These are phyloP conservation scores for Leptodermis oblonga DNA, from an alignment of 257 asterid species.

Conservation along the genomic window DNA sequence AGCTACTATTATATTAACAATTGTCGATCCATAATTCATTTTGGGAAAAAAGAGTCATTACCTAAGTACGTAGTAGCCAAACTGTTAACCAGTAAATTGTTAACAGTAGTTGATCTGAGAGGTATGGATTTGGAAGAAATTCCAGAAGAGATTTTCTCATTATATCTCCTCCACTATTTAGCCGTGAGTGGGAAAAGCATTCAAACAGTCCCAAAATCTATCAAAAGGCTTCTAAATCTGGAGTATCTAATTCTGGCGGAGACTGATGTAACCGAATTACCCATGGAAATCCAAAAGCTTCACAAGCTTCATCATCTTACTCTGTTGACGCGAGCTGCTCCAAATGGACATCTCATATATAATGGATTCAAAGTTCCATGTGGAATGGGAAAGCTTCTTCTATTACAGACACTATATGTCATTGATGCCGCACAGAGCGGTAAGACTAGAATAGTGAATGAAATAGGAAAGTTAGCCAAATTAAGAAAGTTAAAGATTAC, in stretches of 20 bases:
- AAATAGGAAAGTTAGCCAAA: constrained; percentile 22
- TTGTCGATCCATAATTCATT: constrained; percentile 2
- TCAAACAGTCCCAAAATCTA: constrained; percentile 11
- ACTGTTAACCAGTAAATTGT: constrained; percentile 7
- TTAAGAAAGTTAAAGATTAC: constrained; percentile 14
- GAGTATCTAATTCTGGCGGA: constrained; percentile 13
- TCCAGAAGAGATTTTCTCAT: constrained; percentile 13
- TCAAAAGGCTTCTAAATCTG: constrained; percentile 19
- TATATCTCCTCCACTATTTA: constrained; percentile 20
- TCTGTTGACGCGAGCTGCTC: background rate
- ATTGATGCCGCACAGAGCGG: background rate
- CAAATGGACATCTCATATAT: too few relatives aligned
- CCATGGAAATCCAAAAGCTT: constrained; percentile 19
- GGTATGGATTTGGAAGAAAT: background rate
- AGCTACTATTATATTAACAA: background rate
- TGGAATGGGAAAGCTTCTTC: constrained; percentile 19
- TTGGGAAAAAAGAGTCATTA: background rate
- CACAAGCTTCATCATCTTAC: constrained; percentile 9
- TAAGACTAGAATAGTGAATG: background rate
- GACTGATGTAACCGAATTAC: constrained; percentile 10
- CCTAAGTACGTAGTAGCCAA: background rate
- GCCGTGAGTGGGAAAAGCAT: constrained; percentile 10
- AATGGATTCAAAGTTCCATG: background rate
- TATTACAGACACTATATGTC: constrained; percentile 1
- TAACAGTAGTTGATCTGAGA: constrained; percentile 12